These are phyloP conservation scores for Cyathus olla DNA, from an alignment of 1,284 basidiomycete species.

Conservation along the genomic window DNA sequence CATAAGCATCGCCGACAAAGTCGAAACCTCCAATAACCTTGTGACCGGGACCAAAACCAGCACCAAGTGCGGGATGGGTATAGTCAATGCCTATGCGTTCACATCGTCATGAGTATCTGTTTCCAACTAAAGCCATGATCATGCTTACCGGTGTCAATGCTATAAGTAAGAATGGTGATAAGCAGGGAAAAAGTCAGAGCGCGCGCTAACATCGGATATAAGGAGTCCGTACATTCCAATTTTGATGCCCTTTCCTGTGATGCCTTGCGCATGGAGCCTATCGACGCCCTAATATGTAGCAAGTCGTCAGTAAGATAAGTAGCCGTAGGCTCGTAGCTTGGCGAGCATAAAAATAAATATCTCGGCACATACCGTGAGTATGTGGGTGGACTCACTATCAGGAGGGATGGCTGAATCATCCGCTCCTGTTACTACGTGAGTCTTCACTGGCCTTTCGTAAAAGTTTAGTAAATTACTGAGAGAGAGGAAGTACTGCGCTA, in stretches of 20 bases:
- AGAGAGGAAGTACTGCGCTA: background rate
- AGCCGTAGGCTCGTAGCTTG: too few species aligned
- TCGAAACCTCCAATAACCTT: constrained; percentile 70
- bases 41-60: constrained; percentile 68
- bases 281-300: constrained; percentile 49
- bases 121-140: background rate
- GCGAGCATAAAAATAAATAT: background rate
- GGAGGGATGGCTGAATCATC: constrained; percentile 49
- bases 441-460: constrained; percentile 37
- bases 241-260: constrained; percentile 55
- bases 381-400: constrained; percentile 50
- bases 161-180: constrained; percentile 2
- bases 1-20: constrained; percentile 44
- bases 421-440: constrained; percentile 39
- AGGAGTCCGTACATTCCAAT: constrained; percentile 53
- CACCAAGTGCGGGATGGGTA: constrained; percentile 73
- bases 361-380: constrained; percentile 45
- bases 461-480: background rate
- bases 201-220: background rate
- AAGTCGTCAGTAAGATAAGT: background rate
- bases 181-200: background rate
- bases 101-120: too few species aligned
- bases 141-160: constrained; percentile 35
- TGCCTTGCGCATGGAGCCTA: constrained; percentile 54
- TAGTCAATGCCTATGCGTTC: constrained; percentile 37